A percentile compares a stretch with the other conserved stretches of the same genome.
Conservation (phyloP, 768 basidiomycete species). For the Tricholomella constricta region DNA sequence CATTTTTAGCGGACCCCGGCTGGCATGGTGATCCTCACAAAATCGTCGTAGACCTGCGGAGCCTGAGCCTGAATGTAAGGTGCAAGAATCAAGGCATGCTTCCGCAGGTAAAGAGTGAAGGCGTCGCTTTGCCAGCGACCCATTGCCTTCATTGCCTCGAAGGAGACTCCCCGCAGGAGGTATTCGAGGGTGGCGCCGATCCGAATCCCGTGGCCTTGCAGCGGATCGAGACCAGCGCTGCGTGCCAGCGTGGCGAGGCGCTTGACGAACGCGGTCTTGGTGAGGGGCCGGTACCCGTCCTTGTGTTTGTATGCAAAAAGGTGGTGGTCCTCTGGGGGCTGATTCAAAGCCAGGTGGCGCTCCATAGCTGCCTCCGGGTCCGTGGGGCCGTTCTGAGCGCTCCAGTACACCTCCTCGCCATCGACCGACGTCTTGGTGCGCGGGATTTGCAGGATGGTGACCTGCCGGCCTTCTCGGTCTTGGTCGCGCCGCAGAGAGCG, state of each 20-base stretch:
- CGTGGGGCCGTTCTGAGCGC: slow-evolving; percentile 4
- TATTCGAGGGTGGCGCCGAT: slow-evolving; percentile 30
- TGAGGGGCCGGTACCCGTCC: slow-evolving; percentile 19
- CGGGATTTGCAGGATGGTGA: slow-evolving; percentile 13
- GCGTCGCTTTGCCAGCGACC: slow-evolving; percentile 15
- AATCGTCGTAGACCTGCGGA: not conserved
- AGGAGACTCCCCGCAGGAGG: slow-evolving; percentile 18
- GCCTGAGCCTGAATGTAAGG: slow-evolving; percentile 15
- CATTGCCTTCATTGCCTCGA: slow-evolving; percentile 16
- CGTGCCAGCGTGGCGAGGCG: slow-evolving; percentile 8
- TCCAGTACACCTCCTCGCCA: slow-evolving; percentile 20
- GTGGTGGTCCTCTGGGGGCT: slow-evolving; percentile 1
- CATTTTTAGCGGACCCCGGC: not conserved
- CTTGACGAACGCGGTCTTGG: slow-evolving; percentile 21
- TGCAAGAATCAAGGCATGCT: slow-evolving; percentile 16
- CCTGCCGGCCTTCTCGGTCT: slow-evolving; percentile 3
- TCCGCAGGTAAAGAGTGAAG: slow-evolving; percentile 6
- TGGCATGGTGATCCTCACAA: not conserved
- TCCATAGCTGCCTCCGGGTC: slow-evolving; percentile 13
- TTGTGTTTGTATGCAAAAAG: slow-evolving; percentile 14
- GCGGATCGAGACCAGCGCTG: not conserved
- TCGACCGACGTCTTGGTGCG: slow-evolving; percentile 15
- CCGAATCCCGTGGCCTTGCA: slow-evolving; percentile 27
- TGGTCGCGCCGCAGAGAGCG: not conserved
- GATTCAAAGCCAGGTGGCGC: slow-evolving; percentile 13